Evolutionary conservation across 352 stramenopile genomes (phyloP).

Genomic region (Phytophthora uliginosa): DNA sequence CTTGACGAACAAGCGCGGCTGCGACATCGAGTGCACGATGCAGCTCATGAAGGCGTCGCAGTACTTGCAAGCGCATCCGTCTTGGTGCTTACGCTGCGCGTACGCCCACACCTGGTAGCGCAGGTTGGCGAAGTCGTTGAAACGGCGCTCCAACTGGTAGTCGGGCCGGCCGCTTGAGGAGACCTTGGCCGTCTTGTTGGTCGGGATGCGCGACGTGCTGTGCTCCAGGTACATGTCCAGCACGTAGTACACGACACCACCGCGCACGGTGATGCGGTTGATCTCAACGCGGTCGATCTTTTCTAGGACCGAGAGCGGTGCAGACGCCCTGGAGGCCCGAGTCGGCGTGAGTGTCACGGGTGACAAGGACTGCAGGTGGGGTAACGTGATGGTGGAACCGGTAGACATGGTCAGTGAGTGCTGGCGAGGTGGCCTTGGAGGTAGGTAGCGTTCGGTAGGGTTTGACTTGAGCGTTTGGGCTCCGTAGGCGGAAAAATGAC

Average conservation of each 20-base stretch:
- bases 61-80: constrained; percentile 47
- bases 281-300: constrained; percentile 64
- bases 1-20: constrained; percentile 62
- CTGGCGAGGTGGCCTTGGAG: constrained; percentile 4
- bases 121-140: constrained; percentile 63
- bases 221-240: constrained; percentile 71
- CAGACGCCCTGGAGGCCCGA: constrained; percentile 32
- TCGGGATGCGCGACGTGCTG: constrained; percentile 67
- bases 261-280: constrained; percentile 41
- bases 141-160: constrained; percentile 61
- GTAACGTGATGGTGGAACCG: constrained; percentile 28
- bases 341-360: constrained; percentile 38
- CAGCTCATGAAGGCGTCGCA: constrained; percentile 63
- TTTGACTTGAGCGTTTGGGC: constrained; percentile 27
- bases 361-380: constrained; percentile 32
- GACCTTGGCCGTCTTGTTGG: constrained; percentile 48
- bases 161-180: constrained; percentile 39
- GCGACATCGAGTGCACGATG: constrained; percentile 61
- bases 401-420: constrained; percentile 29
- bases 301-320: constrained; percentile 41
- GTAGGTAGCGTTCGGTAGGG: neutral
- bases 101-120: constrained; percentile 61
- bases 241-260: constrained; percentile 59
- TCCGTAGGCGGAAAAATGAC: constrained; percentile 39
- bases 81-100: constrained; percentile 50